Base-by-base conservation (phyloP, 1,139 yeast species). In the Saccharomyces hybrid region DNA sequence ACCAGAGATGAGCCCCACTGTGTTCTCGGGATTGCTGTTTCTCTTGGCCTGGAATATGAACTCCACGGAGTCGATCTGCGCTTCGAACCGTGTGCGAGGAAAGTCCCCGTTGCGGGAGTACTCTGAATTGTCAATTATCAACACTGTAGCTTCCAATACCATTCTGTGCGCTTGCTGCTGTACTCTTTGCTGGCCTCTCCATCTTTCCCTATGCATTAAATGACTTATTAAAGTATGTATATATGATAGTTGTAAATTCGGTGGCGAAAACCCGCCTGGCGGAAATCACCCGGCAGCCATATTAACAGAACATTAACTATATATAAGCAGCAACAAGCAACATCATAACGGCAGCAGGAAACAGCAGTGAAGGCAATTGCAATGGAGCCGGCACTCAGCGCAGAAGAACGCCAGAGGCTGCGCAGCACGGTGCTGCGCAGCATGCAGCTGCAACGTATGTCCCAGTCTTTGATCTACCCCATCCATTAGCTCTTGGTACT, bases 131-230 rank as follows among this genome's bases (percentile, higher is more conserved):
- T 95, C 99, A 67, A 93, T 82, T 64, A 90, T 89, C 61, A 93
- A 82, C 88, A 93, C 91, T 20, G 97, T 88, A 59, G 99, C 98
- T 74, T 93, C 98, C 67, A 91, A 82, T 61, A 85, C 96, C 96
- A 89, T 89, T 51, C 58, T 73, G 25, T 38, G 13, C 25, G 42
- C 42, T 38, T 38, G 23, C 42, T 38, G 25, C 42, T 38, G 5
- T 38, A 9, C 42, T 16, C 11, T 16, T 38, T 7, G 5, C 8
- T 38, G 25, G 25, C 13, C 23, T 14, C 23, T 14, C 42, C 42
- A 8, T 3, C 42, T 38, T 16, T 16, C 25, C 23, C 42, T n/a
- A 38, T 16, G 42, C n/a, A 3, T 38, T 38, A 8, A 38, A 2
- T 0, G 42, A 6, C 42, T 38, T 0, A 38, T 38, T 9, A 4